Evolutionary conservation across 805 yeast species (phyloP).

Genomic region (Torulaspora quercuum): DNA sequence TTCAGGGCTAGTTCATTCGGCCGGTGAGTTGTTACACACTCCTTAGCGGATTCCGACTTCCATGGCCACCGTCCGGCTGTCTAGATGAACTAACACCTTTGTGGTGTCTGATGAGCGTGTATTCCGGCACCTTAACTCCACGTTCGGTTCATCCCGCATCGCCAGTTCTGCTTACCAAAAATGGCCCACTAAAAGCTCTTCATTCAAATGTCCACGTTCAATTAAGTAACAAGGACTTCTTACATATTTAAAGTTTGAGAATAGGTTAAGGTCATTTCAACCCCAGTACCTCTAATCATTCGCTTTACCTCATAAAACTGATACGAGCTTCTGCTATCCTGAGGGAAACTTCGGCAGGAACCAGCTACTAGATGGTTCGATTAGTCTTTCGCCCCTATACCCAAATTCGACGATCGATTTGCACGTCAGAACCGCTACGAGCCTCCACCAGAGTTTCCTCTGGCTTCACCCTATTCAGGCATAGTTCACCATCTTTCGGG

Average conservation of each 20-base stretch:
- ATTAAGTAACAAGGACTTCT: constrained; percentile 42
- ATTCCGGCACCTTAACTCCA: constrained; percentile 42
- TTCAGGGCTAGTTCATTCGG: constrained; percentile 46
- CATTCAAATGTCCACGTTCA: constrained; percentile 42
- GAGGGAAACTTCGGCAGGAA: constrained; percentile 45
- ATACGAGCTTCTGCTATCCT: constrained; percentile 42
- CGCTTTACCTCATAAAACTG: constrained; percentile 43
- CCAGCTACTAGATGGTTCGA: constrained; percentile 45
- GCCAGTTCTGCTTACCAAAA: constrained; percentile 48
- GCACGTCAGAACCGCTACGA: constrained; percentile 46
- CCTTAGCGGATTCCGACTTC: constrained; percentile 55
- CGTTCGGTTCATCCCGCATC: constrained; percentile 45
- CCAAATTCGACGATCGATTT: constrained; percentile 45
- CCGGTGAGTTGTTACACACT: constrained; percentile 52
- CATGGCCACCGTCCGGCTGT: constrained; percentile 53
- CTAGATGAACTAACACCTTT: constrained; percentile 45
- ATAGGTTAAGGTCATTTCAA: constrained; percentile 40
- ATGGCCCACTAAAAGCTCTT: constrained; percentile 46
- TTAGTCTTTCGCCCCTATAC: constrained; percentile 45
- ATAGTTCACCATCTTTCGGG: constrained; percentile 46
- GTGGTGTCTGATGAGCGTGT: constrained; percentile 45
- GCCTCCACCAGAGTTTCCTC: constrained; percentile 46
- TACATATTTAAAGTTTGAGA: constrained; percentile 44
- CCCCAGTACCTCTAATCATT: constrained; percentile 42
- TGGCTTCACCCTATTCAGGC: constrained; percentile 46